Conservation (phyloP, 2,329 filamentous ascomycete genomes). For the Aspergillus alliaceus region DNA sequence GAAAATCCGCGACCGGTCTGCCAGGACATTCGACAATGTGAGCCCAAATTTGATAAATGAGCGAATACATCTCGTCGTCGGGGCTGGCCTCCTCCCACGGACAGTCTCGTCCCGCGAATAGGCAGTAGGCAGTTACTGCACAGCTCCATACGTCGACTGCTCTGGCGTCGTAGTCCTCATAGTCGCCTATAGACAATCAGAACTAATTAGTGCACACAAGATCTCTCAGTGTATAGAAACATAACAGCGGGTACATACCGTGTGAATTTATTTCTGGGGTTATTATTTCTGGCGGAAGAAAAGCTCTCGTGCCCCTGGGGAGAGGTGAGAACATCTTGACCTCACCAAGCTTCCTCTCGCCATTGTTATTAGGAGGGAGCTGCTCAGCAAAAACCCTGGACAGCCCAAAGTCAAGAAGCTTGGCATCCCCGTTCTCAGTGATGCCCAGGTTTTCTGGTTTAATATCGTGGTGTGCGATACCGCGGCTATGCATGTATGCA, state of each 20-base stretch:
- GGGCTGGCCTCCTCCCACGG: conserved; percentile 69
- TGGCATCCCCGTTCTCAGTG: conserved; percentile 75
- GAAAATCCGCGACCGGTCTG: too few relatives aligned
- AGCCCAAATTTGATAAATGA: background rate
- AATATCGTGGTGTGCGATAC: conserved; percentile 87
- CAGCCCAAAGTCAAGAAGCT: conserved; percentile 90
- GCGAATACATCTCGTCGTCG: conserved; percentile 53
- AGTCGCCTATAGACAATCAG: conserved; percentile 56
- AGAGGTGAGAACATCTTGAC: background rate
- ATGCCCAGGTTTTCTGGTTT: conserved; percentile 86
- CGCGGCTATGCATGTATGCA: conserved; percentile 76
- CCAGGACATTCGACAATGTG: background rate
- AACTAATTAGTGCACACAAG: background rate
- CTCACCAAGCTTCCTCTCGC: background rate
- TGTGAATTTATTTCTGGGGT: conserved; percentile 49
- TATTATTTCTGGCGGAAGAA: conserved; percentile 77
- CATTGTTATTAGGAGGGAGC: too few relatives aligned
- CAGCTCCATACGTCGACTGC: conserved; percentile 84
- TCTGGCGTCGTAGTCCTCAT: too few relatives aligned
- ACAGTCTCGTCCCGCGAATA: conserved; percentile 69
- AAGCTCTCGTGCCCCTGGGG: conserved; percentile 55
- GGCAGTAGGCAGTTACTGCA: conserved; percentile 77
- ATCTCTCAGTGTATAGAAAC: too few relatives aligned
- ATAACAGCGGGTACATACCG: conserved; percentile 32
- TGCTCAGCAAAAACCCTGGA: conserved; percentile 78